A percentile compares a stretch with the other conserved stretches of the same genome.
phyloP scores from a whole-genome alignment of 345 rosid genomes.

The Viola odorata region DNA sequence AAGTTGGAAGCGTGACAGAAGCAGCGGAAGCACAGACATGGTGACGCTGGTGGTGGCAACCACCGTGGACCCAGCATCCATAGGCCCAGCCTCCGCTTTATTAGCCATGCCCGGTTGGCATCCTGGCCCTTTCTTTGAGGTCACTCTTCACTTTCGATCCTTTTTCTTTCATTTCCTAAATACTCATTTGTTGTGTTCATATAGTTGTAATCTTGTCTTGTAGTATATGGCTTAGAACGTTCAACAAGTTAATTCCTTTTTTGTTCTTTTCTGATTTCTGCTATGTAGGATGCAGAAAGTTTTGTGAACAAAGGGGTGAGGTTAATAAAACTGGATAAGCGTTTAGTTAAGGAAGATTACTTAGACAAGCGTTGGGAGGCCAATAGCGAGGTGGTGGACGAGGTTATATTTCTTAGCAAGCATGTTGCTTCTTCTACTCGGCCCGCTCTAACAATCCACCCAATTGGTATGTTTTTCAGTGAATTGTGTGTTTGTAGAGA shows the following conservation, averaged over 20 bases:
- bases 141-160: background rate
- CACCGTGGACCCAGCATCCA: slow-evolving; percentile 1
- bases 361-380: slow-evolving; percentile 83
- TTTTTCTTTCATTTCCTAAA: background rate
- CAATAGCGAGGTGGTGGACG: slow-evolving; percentile 68
- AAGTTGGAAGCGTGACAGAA: no score
- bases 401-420: slow-evolving; percentile 81
- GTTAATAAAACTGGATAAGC: slow-evolving; percentile 49
- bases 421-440: slow-evolving; percentile 94
- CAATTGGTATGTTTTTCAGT: no score
- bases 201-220: no score
- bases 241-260: no score
- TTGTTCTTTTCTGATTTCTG: no score
- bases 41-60: slow-evolving; percentile 1
- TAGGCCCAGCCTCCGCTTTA: slow-evolving; percentile 3
- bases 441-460: slow-evolving; percentile 85
- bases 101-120: slow-evolving; percentile 5
- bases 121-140: slow-evolving; percentile 1
- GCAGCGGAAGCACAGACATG: no score
- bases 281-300: slow-evolving; percentile 63
- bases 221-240: no score
- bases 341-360: slow-evolving; percentile 71
- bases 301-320: slow-evolving; percentile 49
- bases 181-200: no score
- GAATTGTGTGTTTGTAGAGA: no score